Evolutionary conservation across 1,139 yeast genomes (phyloP).

Genomic region (Casaregolazyma suthepensis): DNA sequence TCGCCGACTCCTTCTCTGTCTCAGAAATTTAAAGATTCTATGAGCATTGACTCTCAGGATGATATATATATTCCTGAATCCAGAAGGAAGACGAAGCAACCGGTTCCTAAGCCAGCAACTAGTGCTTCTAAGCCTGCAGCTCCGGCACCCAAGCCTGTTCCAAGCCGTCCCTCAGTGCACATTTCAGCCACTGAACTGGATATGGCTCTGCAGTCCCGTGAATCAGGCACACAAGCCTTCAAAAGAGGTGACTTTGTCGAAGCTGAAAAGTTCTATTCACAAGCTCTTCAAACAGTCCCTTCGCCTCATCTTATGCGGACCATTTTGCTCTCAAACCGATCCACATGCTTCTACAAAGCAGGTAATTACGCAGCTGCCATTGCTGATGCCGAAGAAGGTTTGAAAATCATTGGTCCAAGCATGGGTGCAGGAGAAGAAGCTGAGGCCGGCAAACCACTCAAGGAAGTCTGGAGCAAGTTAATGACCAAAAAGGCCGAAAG

Average conservation of each 20-base stretch:
- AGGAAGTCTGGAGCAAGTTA: conserved; percentile 70
- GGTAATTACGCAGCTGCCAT: conserved; percentile 70
- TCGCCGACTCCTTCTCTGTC: conserved; percentile 10
- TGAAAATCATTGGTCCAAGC: conserved; percentile 47
- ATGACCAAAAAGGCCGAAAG: conserved; percentile 73
- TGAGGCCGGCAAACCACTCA: conserved; percentile 52
- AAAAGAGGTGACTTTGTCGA: conserved; percentile 73
- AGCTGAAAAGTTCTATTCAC: conserved; percentile 57
- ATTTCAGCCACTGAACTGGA: conserved; percentile 37
- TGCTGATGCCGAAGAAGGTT: conserved; percentile 49
- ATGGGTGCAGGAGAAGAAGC: conserved; percentile 34
- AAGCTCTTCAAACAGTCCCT: conserved; percentile 61
- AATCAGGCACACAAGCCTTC: conserved; percentile 57
- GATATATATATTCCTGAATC: conserved; percentile 24
- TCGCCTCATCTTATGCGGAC: conserved; percentile 58
- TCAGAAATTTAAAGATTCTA: conserved; percentile 16
- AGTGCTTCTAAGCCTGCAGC: conserved; percentile 19
- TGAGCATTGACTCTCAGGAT: conserved; percentile 20
- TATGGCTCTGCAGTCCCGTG: conserved; percentile 51
- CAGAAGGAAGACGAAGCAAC: conserved; percentile 18
- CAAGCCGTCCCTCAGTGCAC: conserved; percentile 24
- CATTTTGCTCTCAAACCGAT: conserved; percentile 69
- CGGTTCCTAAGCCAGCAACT: conserved; percentile 19
- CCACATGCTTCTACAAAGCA: conserved; percentile 59
- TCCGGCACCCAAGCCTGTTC: conserved; percentile 17